Conservation (phyloP, 495 filamentous ascomycete genomes). For the Neurospora sp. region DNA sequence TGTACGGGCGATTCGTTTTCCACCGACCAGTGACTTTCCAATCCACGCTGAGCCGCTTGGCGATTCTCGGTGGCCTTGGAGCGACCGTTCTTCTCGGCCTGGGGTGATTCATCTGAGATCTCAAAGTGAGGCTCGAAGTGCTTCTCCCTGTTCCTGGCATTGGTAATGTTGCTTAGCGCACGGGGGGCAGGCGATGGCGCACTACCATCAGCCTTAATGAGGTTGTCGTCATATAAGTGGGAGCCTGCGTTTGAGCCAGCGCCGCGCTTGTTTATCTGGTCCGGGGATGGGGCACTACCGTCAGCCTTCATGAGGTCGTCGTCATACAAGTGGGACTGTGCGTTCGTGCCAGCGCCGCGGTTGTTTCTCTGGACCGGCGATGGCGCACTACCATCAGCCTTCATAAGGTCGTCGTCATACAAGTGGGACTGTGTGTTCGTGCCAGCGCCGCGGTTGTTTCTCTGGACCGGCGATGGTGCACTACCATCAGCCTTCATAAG, state of each 20-base stretch:
- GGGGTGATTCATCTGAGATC: slow-evolving; percentile 53
- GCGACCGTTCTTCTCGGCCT: slow-evolving; percentile 10
- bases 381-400: slow-evolving; percentile 44
- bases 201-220: slow-evolving; percentile 48
- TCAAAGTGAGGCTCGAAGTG: slow-evolving; percentile 65
- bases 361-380: slow-evolving; percentile 18
- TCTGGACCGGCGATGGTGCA: slow-evolving; percentile 35
- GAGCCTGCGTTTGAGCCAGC: slow-evolving; percentile 48
- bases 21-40: slow-evolving; percentile 54
- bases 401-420: slow-evolving; percentile 27
- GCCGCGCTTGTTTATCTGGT: slow-evolving; percentile 28
- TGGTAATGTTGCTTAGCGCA: slow-evolving; percentile 50
- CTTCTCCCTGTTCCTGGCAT: slow-evolving; percentile 55
- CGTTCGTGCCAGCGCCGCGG: slow-evolving; percentile 45
- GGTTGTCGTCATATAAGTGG: slow-evolving; percentile 65
- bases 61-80: slow-evolving; percentile 36
- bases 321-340: slow-evolving; percentile 50
- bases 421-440: slow-evolving; percentile 56
- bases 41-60: slow-evolving; percentile 52
- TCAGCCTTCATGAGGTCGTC: slow-evolving; percentile 56
- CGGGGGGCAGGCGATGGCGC: slow-evolving; percentile 18
- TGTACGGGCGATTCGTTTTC: slow-evolving; percentile 51
- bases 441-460: slow-evolving; percentile 22
- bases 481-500: slow-evolving; percentile 33
- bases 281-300: slow-evolving; percentile 44